Evolutionary conservation across 2,329 filamentous ascomycete species (phyloP), one percentile per base, ranked within the genome.

Genomic region (Trichoderma aggressivum): DNA sequence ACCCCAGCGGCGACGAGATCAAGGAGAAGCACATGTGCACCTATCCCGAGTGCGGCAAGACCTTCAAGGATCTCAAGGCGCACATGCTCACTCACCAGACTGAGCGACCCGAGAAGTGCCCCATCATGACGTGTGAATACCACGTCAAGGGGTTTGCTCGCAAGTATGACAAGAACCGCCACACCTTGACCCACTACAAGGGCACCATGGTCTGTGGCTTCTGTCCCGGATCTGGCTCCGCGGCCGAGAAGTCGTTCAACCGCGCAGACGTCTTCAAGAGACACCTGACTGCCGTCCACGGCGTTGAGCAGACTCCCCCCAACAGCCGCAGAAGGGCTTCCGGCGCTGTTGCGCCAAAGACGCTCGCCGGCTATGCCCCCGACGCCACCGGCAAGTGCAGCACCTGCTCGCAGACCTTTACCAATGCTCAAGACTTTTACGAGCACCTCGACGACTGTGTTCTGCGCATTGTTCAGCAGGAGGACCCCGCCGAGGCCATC

Each of bases 131-230:
- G 0, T 98, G 94, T 84, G 94, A 97, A 78, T 98, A 97, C 82
- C 91, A 97, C 84, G 84, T 88, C 78, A 97, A 97, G 82, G 94
- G 94, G 5, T 98, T 98, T 78, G 94, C 94, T 12, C 88, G 94
- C 76, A 97, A 97, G 82, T 98, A 98, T 80, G 94, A 98, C 85
- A 97, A 97, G 87, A 97, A 97, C 83, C 86, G 94, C 58, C 94
- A 98, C 81, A 97, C 94, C 6, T 82, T 97, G 73, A 98, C 94
- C 6, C 94, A 98, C 81, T 98, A 97, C 87, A 97, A 97, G 83
- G 94, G 94, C 53, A 97, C 93, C 62, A 97, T 97, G 94, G 93
- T 97, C 28, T 98, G 94, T 79, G 94, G 94, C 34, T 98, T 97
- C 84, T 97, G 94, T 77, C 93, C 94, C 1, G 93, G 94, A 39